Percentiles rank a stretch among this genome's conserved stretches.
phyloP scores from a whole-genome alignment of 495 filamentous ascomycete genomes.

The Astrothelium subdiscretum region DNA sequence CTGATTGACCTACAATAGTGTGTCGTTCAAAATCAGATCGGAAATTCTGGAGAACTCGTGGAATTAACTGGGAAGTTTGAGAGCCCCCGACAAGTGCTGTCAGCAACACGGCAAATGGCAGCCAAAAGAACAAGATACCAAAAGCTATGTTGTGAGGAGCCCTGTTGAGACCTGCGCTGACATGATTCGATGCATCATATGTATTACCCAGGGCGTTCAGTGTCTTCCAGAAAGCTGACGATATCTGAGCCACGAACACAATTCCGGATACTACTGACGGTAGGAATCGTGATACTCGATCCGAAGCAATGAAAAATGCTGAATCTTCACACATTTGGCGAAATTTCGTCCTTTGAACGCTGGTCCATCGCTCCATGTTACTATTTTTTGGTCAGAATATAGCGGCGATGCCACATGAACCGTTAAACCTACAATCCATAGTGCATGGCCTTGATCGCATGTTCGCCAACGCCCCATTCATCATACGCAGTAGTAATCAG shows the following conservation, averaged over 20 bases:
- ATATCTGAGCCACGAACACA: background rate
- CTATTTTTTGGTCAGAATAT: background rate
- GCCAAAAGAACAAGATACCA: background rate
- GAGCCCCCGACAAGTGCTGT: background rate
- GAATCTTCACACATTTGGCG: background rate
- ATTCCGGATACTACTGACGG: background rate
- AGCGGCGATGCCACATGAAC: background rate
- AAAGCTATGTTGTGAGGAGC: background rate
- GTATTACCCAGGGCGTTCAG: background rate
- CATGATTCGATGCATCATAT: background rate
- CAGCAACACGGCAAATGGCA: background rate
- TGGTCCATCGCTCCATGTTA: background rate
- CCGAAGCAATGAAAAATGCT: background rate
- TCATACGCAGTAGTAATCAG: background rate
- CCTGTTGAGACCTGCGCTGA: background rate
- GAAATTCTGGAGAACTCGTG: background rate
- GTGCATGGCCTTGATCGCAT: background rate
- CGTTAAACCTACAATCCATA: background rate
- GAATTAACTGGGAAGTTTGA: background rate
- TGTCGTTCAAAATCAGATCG: background rate
- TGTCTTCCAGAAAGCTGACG: background rate
- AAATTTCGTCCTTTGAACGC: background rate
- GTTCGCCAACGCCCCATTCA: background rate
- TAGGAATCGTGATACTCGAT: background rate
- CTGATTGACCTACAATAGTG: too few relatives aligned